Conservation (phyloP, 768 basidiomycete genomes). For the Termitomyces sp. region DNA sequence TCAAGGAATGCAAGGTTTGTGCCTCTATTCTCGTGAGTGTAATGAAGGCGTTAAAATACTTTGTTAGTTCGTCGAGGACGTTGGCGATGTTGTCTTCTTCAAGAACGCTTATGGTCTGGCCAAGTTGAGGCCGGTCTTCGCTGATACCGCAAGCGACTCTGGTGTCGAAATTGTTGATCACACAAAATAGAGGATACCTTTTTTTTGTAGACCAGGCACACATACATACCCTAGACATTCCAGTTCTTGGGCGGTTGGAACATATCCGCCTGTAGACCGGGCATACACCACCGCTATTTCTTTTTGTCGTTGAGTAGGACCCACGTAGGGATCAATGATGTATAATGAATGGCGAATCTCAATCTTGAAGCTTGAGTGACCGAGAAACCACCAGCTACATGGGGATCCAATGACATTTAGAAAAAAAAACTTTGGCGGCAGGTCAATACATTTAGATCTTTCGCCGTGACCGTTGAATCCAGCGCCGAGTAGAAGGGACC, state of each 20-base stretch:
- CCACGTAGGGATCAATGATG: not conserved
- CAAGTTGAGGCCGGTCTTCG: slow-evolving; percentile 59
- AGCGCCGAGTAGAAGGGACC: too few relatives aligned
- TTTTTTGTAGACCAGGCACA: slow-evolving; percentile 1
- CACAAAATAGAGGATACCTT: slow-evolving; percentile 26
- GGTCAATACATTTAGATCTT: not conserved
- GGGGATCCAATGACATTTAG: too few relatives aligned
- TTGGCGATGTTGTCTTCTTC: slow-evolving; percentile 88
- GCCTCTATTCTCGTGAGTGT: not conserved
- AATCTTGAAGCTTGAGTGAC: not conserved
- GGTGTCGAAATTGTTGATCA: slow-evolving; percentile 47
- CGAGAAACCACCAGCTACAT: not conserved
- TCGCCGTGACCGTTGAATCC: too few relatives aligned
- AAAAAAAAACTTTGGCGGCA: too few relatives aligned
- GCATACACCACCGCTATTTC: not conserved
- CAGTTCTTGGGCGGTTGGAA: not conserved
- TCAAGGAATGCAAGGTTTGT: slow-evolving; percentile 69
- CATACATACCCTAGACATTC: slow-evolving; percentile 13
- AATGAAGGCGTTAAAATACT: not conserved
- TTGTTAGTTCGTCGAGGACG: slow-evolving; percentile 86
- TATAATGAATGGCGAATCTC: not conserved
- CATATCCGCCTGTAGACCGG: not conserved
- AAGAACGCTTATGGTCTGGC: slow-evolving; percentile 85
- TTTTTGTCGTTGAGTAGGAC: not conserved
- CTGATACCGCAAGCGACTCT: slow-evolving; percentile 56